Conservation (phyloP, 192 early-diverging fungal species). For the Funneliformis mosseae region DNA sequence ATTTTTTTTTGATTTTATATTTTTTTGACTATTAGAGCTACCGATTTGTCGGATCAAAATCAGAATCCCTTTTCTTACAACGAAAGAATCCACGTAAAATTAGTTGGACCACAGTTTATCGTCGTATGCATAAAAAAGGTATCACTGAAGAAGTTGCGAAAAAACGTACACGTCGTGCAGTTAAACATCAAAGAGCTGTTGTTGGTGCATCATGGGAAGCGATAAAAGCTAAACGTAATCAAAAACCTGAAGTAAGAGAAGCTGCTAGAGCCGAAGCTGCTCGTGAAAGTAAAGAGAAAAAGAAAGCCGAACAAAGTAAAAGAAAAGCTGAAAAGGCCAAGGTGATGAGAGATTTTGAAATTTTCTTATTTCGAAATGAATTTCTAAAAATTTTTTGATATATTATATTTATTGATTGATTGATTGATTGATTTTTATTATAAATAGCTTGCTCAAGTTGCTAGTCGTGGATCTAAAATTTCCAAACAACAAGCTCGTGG, state of each 20-base stretch:
- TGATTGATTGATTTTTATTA: neutral
- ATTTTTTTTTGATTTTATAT: neutral
- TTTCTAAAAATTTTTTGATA: neutral
- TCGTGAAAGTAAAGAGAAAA: conserved; percentile 88
- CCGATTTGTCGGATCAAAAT: conserved; percentile 98
- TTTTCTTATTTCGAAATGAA: neutral
- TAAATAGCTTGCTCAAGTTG: conserved; percentile 45
- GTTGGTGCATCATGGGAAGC: conserved; percentile 94
- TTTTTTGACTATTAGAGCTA: conserved; percentile 45
- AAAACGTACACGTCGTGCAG: conserved; percentile 92
- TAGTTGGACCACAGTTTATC: conserved; percentile 95
- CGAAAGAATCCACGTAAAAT: conserved; percentile 97
- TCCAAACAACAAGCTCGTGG: conserved; percentile 85
- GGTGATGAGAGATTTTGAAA: conserved; percentile 39
- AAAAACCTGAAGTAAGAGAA: conserved; percentile 94
- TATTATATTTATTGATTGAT: too few species aligned
- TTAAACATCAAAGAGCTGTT: conserved; percentile 95
- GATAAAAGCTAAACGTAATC: conserved; percentile 96
- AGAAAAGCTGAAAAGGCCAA: conserved; percentile 88
- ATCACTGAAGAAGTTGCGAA: conserved; percentile 93
- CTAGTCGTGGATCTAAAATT: conserved; percentile 64
- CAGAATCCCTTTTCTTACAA: conserved; percentile 96
- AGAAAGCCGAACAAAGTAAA: conserved; percentile 84
- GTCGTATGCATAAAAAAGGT: conserved; percentile 99
- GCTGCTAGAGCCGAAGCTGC: conserved; percentile 86